A percentile compares a stretch with the other conserved stretches of the same genome.
These are phyloP conservation scores for Fusarium sp. DNA, from an alignment of 2,329 filamentous ascomycete species.

Conservation along the genomic window DNA sequence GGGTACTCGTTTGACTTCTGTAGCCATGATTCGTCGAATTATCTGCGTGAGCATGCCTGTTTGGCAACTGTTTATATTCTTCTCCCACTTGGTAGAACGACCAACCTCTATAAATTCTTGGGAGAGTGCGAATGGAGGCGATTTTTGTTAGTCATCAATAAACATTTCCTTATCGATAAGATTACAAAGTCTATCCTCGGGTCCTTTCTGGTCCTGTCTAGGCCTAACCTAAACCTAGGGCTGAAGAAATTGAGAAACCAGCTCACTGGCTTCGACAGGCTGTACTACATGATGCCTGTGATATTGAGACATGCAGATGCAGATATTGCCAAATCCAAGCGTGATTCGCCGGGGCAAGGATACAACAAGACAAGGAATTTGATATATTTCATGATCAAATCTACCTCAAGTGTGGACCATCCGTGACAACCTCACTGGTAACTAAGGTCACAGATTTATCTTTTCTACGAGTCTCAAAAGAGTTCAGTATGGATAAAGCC, in stretches of 20 bases:
- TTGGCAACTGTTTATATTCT: conserved; percentile 19
- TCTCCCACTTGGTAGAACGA: not conserved
- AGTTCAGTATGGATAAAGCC: not conserved
- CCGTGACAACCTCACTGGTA: not conserved
- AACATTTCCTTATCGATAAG: conserved; percentile 40
- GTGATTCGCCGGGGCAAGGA: not conserved
- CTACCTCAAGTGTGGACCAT: not conserved
- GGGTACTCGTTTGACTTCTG: conserved; percentile 74
- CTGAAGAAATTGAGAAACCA: not conserved
- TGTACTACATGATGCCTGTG: not conserved
- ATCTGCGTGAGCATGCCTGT: conserved; percentile 49
- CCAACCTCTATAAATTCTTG: conserved; percentile 30
- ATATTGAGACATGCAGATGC: not conserved
- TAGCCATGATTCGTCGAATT: conserved; percentile 67
- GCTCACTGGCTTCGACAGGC: not conserved
- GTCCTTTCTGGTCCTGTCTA: too few species aligned
- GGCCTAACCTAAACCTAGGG: conserved; percentile 4
- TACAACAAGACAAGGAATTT: not conserved
- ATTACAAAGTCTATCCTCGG: not conserved
- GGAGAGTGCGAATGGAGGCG: conserved; percentile 28
- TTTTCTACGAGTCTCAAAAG: not conserved
- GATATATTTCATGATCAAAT: not conserved
- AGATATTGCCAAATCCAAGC: not conserved
- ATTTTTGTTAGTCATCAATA: conserved; percentile 36
- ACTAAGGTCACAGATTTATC: conserved; percentile 2